Percentiles rank a stretch among this genome's conserved stretches.
These are phyloP conservation scores for Aspergillus quadricinctus DNA, from an alignment of 2,329 filamentous ascomycete species.

Conservation along the genomic window DNA sequence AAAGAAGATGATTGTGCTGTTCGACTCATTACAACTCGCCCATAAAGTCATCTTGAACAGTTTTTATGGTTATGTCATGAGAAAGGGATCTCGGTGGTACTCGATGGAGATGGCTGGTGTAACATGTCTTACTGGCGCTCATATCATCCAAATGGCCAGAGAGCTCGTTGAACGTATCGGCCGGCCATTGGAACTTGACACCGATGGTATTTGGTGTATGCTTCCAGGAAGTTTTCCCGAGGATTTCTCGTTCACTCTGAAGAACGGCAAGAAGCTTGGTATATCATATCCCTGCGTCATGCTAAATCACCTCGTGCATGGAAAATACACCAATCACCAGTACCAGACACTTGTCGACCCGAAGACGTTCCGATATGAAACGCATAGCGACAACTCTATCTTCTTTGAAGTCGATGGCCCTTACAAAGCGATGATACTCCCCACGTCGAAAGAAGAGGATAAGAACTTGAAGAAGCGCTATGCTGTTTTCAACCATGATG, in stretches of 20 bases:
- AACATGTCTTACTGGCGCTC: constrained; percentile 91
- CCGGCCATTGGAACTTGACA: constrained; percentile 88
- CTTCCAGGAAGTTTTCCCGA: constrained; percentile 93
- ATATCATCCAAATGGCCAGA: constrained; percentile 94
- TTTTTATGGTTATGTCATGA: constrained; percentile 99
- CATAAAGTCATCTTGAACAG: constrained; percentile 99
- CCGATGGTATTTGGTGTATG: constrained; percentile 99
- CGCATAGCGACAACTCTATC: constrained; percentile 97
- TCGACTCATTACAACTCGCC: constrained; percentile 90
- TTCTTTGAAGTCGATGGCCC: constrained; percentile 99
- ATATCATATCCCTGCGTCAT: constrained; percentile 98
- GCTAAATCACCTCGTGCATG: constrained; percentile 96
- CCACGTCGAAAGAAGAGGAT: constrained; percentile 97
- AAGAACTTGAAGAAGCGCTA: constrained; percentile 99
- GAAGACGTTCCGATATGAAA: constrained; percentile 82
- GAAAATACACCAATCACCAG: constrained; percentile 91
- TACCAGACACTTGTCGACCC: constrained; percentile 86
- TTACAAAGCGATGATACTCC: constrained; percentile 94
- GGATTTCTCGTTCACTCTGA: constrained; percentile 90
- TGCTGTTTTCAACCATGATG: constrained; percentile 97
- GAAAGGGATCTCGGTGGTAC: constrained; percentile 98
- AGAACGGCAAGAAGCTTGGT: constrained; percentile 92
- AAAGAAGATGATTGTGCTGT: constrained; percentile 98
- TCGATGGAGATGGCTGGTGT: constrained; percentile 99
- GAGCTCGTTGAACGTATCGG: constrained; percentile 91